phyloP scores from a whole-genome alignment of 2,329 filamentous ascomycete genomes.

The Epichloe uncinata region DNA sequence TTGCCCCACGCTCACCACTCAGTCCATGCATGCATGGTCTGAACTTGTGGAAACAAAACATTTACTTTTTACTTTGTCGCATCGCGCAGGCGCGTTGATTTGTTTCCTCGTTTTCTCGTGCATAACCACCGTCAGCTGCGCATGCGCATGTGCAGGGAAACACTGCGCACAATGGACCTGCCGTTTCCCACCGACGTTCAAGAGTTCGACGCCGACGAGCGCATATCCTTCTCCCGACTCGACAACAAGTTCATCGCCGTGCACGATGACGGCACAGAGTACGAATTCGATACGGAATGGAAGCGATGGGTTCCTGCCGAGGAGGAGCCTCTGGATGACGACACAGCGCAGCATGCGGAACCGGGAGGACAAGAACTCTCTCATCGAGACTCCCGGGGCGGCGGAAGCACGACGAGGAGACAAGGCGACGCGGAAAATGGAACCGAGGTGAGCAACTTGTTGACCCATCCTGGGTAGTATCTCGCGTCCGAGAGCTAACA shows the following conservation, averaged over 20 bases:
- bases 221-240: slow-evolving; percentile 76
- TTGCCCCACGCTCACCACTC: not conserved
- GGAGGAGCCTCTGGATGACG: slow-evolving; percentile 28
- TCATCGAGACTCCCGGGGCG: not conserved
- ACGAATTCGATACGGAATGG: slow-evolving; percentile 60
- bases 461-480: not conserved
- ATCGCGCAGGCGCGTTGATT: not conserved
- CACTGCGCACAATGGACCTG: slow-evolving; percentile 17
- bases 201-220: slow-evolving; percentile 63
- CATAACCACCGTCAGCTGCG: not conserved
- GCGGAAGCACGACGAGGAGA: slow-evolving; percentile 24
- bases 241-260: slow-evolving; percentile 76
- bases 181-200: slow-evolving; percentile 46
- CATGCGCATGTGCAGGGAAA: not conserved
- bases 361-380: not conserved
- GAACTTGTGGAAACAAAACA: not conserved
- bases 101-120: not conserved
- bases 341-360: not conserved
- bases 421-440: slow-evolving; percentile 25
- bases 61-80: not conserved
- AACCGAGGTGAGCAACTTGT: slow-evolving; percentile 28
- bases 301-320: slow-evolving; percentile 62
- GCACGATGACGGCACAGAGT: slow-evolving; percentile 72
- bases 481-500: not conserved
- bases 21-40: too few species aligned